Evolutionary conservation across 345 rosid genomes (phyloP), one percentile per base, ranked within the genome.

Genomic region (Citrus reticulata): DNA sequence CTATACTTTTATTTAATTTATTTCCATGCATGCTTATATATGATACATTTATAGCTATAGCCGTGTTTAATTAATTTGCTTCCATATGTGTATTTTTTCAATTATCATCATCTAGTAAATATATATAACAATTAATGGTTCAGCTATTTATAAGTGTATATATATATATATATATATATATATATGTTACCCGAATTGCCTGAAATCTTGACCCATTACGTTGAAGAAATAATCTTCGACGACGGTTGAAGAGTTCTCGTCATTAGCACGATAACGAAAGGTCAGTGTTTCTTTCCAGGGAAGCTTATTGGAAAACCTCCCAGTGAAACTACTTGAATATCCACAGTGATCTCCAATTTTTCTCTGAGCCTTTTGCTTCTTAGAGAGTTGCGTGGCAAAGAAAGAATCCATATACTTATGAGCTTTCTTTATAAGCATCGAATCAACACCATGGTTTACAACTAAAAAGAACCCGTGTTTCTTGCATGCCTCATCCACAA

Each of bases 241-340:
- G 13, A 74, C 67, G 24, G 78, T 83, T 8, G 60, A 32, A 5
- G 81, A 22, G 6, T 81, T 35, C 22, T 63, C 39, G 17, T 75
- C 63, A 55, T 84, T 91, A 0, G 83, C 90, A 1, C 83, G 86
- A 70, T 84, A 90, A 37, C 81, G 69, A 85, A 95, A 91, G 51
- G 99, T 90, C 11, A 95, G 84, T 0, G 99, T 95, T 82, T 95
- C 99, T 69, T 95, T 95, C 99, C 98, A 95, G 0, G 99, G 99
- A 75, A 95, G 92, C 79, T 90, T 95, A 17, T 91, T 86, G 25
- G 90, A 82, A 78, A 88, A 95, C 77, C 99, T 89, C 16, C 96
- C 93, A 22, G 92, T 89, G 77, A 92, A 95, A 81, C 98, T 95
- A 78, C 95, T 93, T 16, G 97, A 92, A 32, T 93, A 95, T 35